Percentiles rank a stretch among this genome's conserved stretches.
phyloP scores from a whole-genome alignment of 306 rosid genomes.

The Geum urbanum region DNA sequence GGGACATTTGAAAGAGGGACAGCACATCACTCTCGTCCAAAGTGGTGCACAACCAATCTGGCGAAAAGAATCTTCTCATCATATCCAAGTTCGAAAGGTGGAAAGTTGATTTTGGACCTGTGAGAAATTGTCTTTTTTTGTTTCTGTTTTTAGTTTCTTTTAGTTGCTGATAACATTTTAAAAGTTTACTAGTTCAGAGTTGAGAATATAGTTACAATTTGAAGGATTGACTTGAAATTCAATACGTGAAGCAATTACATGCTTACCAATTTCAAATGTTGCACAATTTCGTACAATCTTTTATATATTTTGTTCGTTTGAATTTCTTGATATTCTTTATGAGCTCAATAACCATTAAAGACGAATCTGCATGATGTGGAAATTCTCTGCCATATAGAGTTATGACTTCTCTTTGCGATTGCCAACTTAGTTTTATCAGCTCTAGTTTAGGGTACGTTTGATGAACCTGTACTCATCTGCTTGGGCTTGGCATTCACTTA shows the following conservation, averaged over 20 bases:
- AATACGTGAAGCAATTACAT: conserved; percentile 8
- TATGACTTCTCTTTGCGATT: neutral
- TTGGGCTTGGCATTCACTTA: neutral
- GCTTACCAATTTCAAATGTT: conserved; percentile 9
- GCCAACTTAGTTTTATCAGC: neutral
- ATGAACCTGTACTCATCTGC: neutral
- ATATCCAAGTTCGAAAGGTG: conserved; percentile 85
- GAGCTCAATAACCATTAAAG: neutral
- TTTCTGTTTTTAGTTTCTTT: neutral
- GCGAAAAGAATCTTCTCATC: conserved; percentile 86
- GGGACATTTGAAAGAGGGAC: conserved; percentile 61
- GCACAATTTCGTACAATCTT: neutral
- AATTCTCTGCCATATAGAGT: neutral
- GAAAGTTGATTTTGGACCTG: conserved; percentile 40
- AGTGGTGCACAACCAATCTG: conserved; percentile 96
- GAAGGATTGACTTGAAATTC: conserved; percentile 8
- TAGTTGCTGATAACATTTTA: neutral
- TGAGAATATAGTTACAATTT: conserved; percentile 11
- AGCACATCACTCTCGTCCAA: conserved; percentile 82
- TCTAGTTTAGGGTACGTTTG: neutral
- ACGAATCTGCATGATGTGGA: neutral
- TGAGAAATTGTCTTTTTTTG: conserved; percentile 12
- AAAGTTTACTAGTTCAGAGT: conserved; percentile 3
- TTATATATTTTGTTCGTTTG: neutral
- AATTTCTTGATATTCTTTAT: neutral